Percentiles rank a stretch among this genome's conserved stretches.
phyloP scores from a whole-genome alignment of 192 early-diverging fungal genomes.

The Phycomyces nitens region DNA sequence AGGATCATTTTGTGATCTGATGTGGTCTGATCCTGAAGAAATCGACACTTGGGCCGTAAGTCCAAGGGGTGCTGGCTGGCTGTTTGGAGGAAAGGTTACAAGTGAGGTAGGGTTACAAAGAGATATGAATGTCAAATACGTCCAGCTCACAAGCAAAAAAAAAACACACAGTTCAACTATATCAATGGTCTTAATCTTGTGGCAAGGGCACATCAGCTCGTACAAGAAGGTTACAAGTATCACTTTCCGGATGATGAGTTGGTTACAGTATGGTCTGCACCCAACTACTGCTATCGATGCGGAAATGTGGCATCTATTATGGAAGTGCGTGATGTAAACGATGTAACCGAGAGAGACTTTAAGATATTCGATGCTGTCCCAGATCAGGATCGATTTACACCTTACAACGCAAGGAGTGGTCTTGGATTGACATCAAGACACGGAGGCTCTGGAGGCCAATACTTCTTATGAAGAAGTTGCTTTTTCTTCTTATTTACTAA shows the following conservation, averaged over 20 bases:
- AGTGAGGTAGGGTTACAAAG: slow-evolving; percentile 59
- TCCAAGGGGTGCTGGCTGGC: slow-evolving; percentile 92
- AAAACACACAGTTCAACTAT: slow-evolving; percentile 73
- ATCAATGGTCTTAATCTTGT: slow-evolving; percentile 88
- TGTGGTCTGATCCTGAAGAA: slow-evolving; percentile 97
- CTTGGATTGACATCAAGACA: slow-evolving; percentile 30
- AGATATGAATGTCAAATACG: too few species aligned
- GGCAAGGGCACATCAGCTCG: slow-evolving; percentile 94
- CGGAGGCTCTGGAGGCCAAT: slow-evolving; percentile 36
- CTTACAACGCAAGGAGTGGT: slow-evolving; percentile 25
- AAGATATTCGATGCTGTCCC: slow-evolving; percentile 97
- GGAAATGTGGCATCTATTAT: slow-evolving; percentile 96
- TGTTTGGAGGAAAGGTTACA: slow-evolving; percentile 93
- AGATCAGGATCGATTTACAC: slow-evolving; percentile 71
- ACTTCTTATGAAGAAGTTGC: slow-evolving; percentile 32
- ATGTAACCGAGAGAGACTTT: slow-evolving; percentile 82
- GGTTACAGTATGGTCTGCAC: slow-evolving; percentile 95
- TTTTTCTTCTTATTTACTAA: not conserved
- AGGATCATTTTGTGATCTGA: slow-evolving; percentile 91
- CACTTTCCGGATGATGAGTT: slow-evolving; percentile 91
- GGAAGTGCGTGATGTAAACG: slow-evolving; percentile 72
- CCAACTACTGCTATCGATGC: slow-evolving; percentile 98
- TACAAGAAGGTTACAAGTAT: slow-evolving; percentile 97
- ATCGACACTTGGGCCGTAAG: slow-evolving; percentile 90
- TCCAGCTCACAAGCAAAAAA: slow-evolving; percentile 1